These are phyloP conservation scores for Cornus controversa DNA, from an alignment of 148 eudicot genomes.

Conservation along the genomic window DNA sequence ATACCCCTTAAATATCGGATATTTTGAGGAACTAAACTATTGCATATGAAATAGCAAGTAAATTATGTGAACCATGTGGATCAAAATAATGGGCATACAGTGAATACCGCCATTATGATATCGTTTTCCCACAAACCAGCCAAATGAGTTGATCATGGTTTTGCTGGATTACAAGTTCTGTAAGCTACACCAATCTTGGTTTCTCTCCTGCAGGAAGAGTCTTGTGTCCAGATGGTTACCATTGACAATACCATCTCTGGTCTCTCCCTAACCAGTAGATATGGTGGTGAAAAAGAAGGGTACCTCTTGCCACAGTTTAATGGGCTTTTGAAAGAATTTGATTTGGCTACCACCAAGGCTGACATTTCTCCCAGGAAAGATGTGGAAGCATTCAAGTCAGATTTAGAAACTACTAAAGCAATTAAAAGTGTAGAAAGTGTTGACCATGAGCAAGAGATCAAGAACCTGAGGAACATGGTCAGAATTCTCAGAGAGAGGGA, in stretches of 20 bases:
- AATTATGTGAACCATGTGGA: not conserved
- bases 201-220: constrained; percentile 46
- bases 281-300: constrained; percentile 45
- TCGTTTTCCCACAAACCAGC: not conserved
- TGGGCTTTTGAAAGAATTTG: constrained; percentile 47
- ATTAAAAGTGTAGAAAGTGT: constrained; percentile 24
- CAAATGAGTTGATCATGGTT: not conserved
- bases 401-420: constrained; percentile 24
- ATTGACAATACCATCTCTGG: constrained; percentile 18
- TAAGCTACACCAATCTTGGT: not conserved
- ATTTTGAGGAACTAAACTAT: not conserved
- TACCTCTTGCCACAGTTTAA: constrained; percentile 62
- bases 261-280: constrained; percentile 36
- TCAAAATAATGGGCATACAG: not conserved
- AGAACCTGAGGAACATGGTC: constrained; percentile 46
- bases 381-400: constrained; percentile 10
- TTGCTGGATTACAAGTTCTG: not conserved
- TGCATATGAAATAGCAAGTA: not conserved
- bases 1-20: not conserved
- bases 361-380: constrained; percentile 27
- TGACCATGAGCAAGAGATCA: constrained; percentile 59
- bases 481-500: constrained; percentile 65
- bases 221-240: constrained; percentile 26
- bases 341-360: constrained; percentile 20
- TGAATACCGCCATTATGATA: not conserved